phyloP scores from a whole-genome alignment of 1,284 basidiomycete species.

The Heliocybe sulcata region DNA sequence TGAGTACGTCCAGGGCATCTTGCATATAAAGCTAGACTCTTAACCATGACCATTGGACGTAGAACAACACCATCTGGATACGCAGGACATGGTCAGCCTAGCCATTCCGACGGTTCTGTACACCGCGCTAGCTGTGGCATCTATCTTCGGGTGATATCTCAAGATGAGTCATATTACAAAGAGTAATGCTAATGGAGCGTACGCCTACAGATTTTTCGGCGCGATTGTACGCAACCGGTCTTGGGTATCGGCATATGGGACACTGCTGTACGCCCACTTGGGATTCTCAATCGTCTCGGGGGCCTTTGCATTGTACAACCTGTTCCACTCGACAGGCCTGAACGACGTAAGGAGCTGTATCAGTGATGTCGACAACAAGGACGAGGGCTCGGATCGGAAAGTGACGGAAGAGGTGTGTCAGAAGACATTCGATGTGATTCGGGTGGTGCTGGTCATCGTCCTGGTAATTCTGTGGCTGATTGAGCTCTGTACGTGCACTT shows the following conservation, averaged over 20 bases:
- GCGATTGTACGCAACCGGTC: neutral
- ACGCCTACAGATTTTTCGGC: neutral
- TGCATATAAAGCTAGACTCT: neutral
- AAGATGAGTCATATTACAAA: neutral
- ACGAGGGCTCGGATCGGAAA: neutral
- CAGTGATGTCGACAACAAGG: neutral
- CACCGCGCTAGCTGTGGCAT: neutral
- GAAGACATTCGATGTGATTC: neutral
- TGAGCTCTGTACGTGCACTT: neutral
- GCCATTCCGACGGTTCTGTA: neutral
- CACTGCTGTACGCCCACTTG: neutral
- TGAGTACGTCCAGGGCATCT: neutral
- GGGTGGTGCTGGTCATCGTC: neutral
- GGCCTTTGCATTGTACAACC: neutral
- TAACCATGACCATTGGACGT: neutral
- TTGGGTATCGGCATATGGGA: neutral
- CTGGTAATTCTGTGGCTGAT: neutral
- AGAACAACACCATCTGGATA: neutral
- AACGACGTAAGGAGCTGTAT: neutral
- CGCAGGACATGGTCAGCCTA: neutral
- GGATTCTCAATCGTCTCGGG: neutral
- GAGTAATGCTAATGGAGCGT: neutral
- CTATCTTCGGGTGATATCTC: neutral
- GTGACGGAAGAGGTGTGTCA: neutral
- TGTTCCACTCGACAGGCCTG: neutral